phyloP scores from a whole-genome alignment of 1,284 basidiomycete genomes.

The Phaffia rhodozyma region DNA sequence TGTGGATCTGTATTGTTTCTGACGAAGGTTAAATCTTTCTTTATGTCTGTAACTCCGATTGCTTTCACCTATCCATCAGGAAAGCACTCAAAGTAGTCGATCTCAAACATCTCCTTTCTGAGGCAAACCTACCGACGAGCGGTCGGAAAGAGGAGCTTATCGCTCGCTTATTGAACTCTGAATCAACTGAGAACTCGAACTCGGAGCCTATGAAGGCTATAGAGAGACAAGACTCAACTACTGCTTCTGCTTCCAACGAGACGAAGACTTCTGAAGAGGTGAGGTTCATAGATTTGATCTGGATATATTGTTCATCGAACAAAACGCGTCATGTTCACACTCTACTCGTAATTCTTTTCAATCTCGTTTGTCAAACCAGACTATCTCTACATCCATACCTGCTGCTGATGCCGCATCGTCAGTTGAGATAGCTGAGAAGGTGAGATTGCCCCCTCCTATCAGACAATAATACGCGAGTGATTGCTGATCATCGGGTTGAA shows the following conservation, averaged over 20 bases:
- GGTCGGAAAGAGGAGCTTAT: constrained; percentile 38
- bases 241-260: no score
- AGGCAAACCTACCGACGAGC: constrained; percentile 28
- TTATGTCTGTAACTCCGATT: not conserved
- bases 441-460: no score
- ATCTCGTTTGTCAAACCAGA: not conserved
- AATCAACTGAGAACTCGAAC: constrained; percentile 19
- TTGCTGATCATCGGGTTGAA: no score
- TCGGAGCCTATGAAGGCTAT: not conserved
- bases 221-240: not conserved
- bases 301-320: not conserved
- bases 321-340: no score
- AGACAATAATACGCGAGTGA: no score
- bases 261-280: no score
- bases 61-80: constrained; percentile 19
- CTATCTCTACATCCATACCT: not conserved
- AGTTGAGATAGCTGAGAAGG: no score
- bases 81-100: constrained; percentile 37
- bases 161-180: constrained; percentile 30
- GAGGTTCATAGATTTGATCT: not conserved
- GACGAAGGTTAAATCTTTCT: not conserved
- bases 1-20: no score
- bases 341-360: not conserved
- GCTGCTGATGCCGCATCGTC: not conserved
- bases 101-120: constrained; percentile 35